A percentile compares a stretch with the other conserved stretches of the same genome.
Evolutionary conservation across 805 yeast species (phyloP).

Genomic region (Cyberlindnera euphorbiiphila): DNA sequence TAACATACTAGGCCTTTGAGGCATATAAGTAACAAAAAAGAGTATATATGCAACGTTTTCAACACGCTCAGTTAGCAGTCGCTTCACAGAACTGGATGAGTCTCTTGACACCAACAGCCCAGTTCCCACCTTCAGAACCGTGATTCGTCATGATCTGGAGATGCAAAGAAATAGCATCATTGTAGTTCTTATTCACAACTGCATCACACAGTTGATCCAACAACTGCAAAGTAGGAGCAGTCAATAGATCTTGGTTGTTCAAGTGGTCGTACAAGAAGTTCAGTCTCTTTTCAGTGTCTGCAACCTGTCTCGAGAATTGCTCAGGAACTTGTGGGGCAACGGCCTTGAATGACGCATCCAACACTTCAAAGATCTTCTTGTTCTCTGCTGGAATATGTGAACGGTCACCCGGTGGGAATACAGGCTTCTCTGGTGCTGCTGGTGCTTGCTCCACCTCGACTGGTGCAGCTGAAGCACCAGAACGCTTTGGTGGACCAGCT

Average conservation of each 20-base stretch:
- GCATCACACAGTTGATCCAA: slow-evolving; percentile 49
- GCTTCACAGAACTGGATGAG: slow-evolving; percentile 68
- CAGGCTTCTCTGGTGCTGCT: slow-evolving; percentile 22
- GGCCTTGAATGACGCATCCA: slow-evolving; percentile 60
- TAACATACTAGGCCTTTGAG: too few relatives aligned
- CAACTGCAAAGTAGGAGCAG: slow-evolving; percentile 49
- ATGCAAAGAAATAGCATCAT: slow-evolving; percentile 53
- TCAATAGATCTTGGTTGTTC: slow-evolving; percentile 64
- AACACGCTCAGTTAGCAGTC: slow-evolving; percentile 5
- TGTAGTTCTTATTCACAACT: slow-evolving; percentile 48
- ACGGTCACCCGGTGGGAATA: slow-evolving; percentile 62
- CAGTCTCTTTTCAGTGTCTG: slow-evolving; percentile 80
- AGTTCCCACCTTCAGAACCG: slow-evolving; percentile 76
- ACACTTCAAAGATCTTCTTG: slow-evolving; percentile 52
- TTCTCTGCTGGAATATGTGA: slow-evolving; percentile 59
- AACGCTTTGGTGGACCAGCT: slow-evolving; percentile 15
- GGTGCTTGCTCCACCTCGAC: slow-evolving; percentile 5
- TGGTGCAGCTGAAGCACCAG: slow-evolving; percentile 13
- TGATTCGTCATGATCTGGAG: slow-evolving; percentile 58
- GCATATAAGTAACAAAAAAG: neutral
- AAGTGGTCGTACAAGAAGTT: slow-evolving; percentile 73
- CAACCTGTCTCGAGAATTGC: slow-evolving; percentile 64
- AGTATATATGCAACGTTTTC: neutral
- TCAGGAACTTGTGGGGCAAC: slow-evolving; percentile 76
- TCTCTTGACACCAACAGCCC: slow-evolving; percentile 91